Conservation (phyloP, 2,329 filamentous ascomycete genomes). For the Sporothrix phasma region DNA sequence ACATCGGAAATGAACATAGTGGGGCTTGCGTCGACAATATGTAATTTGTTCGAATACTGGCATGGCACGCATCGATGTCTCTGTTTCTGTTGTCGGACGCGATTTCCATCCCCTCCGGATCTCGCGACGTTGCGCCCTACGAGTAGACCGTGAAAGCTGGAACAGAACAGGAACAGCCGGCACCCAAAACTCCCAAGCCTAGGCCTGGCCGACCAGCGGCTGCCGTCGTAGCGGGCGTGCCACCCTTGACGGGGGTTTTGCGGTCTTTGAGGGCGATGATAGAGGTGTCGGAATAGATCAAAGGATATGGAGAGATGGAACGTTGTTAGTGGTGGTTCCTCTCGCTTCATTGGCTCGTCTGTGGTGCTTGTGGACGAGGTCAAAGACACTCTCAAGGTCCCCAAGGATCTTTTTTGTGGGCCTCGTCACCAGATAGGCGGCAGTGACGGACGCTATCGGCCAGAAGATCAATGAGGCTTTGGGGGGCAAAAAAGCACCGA, state of each 20-base stretch:
- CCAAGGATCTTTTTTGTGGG: background rate
- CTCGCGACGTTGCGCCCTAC: background rate
- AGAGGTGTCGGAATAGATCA: background rate
- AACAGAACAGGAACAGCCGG: background rate
- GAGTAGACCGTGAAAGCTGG: background rate
- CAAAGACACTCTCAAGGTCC: background rate
- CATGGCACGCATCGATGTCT: background rate
- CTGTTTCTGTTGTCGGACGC: background rate
- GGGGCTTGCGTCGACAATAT: background rate
- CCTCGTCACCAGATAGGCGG: background rate
- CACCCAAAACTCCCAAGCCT: too few relatives aligned
- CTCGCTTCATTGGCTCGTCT: too few relatives aligned
- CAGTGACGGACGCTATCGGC: background rate
- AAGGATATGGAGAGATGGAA: conserved; percentile 2
- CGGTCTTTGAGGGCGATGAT: too few relatives aligned
- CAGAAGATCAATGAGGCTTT: too few relatives aligned
- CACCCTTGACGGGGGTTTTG: background rate
- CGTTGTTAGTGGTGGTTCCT: conserved; percentile 7
- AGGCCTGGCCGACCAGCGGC: background rate
- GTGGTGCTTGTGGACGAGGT: background rate
- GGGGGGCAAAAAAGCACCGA: background rate
- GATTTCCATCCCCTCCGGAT: background rate
- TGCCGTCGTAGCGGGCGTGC: background rate
- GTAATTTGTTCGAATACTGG: background rate
- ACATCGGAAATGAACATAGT: too few relatives aligned